Conservation (phyloP, 345 rosid genomes). For the Balakata baccata region DNA sequence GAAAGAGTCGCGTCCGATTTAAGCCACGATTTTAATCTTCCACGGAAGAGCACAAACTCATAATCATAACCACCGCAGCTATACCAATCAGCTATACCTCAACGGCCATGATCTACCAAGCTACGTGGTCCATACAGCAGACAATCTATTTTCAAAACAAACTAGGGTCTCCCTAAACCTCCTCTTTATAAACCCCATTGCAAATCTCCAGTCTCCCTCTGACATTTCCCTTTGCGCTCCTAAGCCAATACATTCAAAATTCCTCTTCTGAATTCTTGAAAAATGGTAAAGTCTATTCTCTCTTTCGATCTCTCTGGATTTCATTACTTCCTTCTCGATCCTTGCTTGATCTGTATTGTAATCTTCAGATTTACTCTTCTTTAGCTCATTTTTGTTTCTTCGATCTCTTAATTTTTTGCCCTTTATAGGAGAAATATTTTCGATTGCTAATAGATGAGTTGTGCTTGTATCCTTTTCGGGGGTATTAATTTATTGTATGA, state of each 20-base stretch:
- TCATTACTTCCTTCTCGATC: background rate
- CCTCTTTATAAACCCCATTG: conserved; percentile 19
- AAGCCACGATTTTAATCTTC: conserved; percentile 3
- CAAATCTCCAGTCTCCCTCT: background rate
- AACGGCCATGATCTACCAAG: background rate
- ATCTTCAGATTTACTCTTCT: background rate
- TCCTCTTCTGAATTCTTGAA: background rate
- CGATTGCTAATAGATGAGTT: background rate
- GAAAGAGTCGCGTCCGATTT: conserved; percentile 8
- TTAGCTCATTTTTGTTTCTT: background rate
- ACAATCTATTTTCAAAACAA: conserved; percentile 2
- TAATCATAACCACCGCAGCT: background rate
- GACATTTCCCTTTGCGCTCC: background rate
- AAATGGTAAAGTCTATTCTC: conserved; percentile 7
- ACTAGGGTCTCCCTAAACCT: conserved; percentile 22
- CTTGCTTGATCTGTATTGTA: background rate
- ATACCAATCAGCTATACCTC: too few relatives aligned
- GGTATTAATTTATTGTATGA: background rate
- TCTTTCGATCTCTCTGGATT: background rate
- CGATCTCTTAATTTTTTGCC: background rate
- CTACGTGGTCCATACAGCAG: background rate
- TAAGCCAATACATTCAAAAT: background rate
- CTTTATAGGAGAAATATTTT: background rate
- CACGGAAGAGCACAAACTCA: background rate
- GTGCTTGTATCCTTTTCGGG: background rate